A percentile compares a stretch with the other conserved stretches of the same genome.
Evolutionary conservation across 306 rosid species (phyloP).

Genomic region (Lotus japonicus): DNA sequence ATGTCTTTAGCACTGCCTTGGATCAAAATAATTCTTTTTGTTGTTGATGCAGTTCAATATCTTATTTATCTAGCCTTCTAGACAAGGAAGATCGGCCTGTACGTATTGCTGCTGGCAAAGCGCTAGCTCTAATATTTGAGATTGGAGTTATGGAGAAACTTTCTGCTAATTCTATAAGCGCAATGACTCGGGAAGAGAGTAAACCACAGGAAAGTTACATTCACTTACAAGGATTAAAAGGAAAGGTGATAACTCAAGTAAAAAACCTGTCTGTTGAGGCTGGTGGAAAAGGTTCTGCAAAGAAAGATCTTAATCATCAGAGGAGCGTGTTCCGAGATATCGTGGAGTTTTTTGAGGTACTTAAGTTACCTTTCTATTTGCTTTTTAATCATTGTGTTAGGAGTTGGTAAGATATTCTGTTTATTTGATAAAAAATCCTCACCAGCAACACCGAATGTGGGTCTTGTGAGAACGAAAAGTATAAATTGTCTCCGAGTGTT

Average conservation of each 20-base stretch:
- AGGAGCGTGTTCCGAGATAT: slow-evolving; percentile 64
- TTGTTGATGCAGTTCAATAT: slow-evolving; percentile 44
- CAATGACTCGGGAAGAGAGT: slow-evolving; percentile 31
- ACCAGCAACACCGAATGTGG: too few relatives aligned
- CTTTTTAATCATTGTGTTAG: neutral
- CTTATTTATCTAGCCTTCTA: slow-evolving; percentile 61
- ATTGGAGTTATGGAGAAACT: slow-evolving; percentile 50
- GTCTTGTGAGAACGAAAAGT: too few relatives aligned
- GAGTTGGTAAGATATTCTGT: too few relatives aligned
- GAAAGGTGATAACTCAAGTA: slow-evolving; percentile 59
- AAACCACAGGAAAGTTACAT: slow-evolving; percentile 38
- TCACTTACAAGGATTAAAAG: slow-evolving; percentile 56
- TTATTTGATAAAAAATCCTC: too few relatives aligned
- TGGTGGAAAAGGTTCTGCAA: slow-evolving; percentile 74
- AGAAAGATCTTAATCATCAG: slow-evolving; percentile 72
- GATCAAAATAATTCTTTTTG: neutral
- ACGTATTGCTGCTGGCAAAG: slow-evolving; percentile 79
- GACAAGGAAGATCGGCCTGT: slow-evolving; percentile 70
- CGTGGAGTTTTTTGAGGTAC: slow-evolving; percentile 58
- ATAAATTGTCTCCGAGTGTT: too few relatives aligned
- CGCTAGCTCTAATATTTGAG: slow-evolving; percentile 69
- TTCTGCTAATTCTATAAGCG: slow-evolving; percentile 30
- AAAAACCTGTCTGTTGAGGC: slow-evolving; percentile 64
- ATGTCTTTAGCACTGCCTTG: neutral
- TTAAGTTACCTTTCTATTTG: neutral